Percentiles rank a stretch among this genome's conserved stretches.
phyloP scores from a whole-genome alignment of 495 filamentous ascomycete species.

The Penicillium longicatenatum region DNA sequence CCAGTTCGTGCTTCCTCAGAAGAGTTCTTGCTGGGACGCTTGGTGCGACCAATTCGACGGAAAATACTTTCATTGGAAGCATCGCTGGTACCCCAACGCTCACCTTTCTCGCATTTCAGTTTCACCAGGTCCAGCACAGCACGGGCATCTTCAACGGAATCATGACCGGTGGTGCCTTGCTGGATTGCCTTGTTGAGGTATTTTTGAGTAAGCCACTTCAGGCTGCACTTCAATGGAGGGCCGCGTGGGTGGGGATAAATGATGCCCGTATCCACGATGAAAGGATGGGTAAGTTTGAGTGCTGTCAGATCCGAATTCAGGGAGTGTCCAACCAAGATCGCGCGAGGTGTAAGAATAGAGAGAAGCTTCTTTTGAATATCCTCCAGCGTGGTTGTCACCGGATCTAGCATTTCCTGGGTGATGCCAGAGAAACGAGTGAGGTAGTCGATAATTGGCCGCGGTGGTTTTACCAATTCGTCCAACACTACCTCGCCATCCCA shows the following conservation, averaged over 20 bases:
- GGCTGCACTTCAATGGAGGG: conserved; percentile 68
- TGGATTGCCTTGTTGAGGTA: conserved; percentile 86
- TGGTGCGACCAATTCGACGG: conserved; percentile 68
- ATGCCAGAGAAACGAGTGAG: conserved; percentile 89
- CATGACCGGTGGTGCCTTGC: conserved; percentile 75
- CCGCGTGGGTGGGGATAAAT: conserved; percentile 83
- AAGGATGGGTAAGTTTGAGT: conserved; percentile 83
- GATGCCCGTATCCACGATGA: conserved; percentile 86
- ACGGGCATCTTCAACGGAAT: conserved; percentile 88
- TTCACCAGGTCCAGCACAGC: conserved; percentile 92
- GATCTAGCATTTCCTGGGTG: conserved; percentile 75
- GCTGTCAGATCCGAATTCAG: conserved; percentile 87
- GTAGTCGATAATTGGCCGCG: conserved; percentile 83
- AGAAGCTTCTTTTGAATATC: conserved; percentile 84
- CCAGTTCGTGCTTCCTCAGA: conserved; percentile 60
- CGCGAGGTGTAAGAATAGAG: conserved; percentile 67
- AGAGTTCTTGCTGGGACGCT: conserved; percentile 51
- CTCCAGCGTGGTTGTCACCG: conserved; percentile 76
- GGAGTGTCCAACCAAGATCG: conserved; percentile 89
- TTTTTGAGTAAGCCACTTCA: conserved; percentile 82
- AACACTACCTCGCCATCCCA: conserved; percentile 85
- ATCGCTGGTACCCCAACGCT: conserved; percentile 76
- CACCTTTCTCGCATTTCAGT: conserved; percentile 91
- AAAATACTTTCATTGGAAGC: conserved; percentile 81
- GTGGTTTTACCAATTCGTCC: conserved; percentile 90